Evolutionary conservation across 2,329 filamentous ascomycete species (phyloP), one percentile per base, ranked within the genome.

Genomic region (Talaromyces amestolkiae): DNA sequence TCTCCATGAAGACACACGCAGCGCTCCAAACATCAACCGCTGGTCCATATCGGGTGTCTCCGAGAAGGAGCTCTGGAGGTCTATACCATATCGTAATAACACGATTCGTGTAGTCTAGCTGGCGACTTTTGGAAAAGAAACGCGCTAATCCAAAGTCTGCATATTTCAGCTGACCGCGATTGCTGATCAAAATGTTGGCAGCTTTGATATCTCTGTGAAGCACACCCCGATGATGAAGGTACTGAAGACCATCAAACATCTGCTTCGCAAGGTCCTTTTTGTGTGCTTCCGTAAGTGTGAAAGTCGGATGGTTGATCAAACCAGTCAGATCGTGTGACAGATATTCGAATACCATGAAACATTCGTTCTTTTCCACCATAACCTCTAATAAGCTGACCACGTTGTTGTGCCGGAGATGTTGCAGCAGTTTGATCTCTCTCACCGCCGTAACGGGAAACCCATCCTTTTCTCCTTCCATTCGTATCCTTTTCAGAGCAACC

Each of bases 301-400:
- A 99, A 0, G 90, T 90, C 0, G 95, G 95, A 73, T 99, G 95
- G 72, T 98, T 98, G 67, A 99, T 86, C 37, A 99, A 83, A 15
- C 95, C 95, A 2, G 95, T 99, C 67, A 99, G 82, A 76, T 99
- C 95, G 76, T 99, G 95, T 1, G 95, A 94, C 37, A 98, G 85
- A 75, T 99, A 99, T 77, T 99, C 95, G 70, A 99, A 99, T 3
- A 99, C 95, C 95, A 99, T 99, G 79, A 96, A 99, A 77, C 95
- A 99, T 78, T 98, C 93, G 71, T 98, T 98, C 75, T 90, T 91
- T 79, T 99, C 95, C 2, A 99, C 95, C 95, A 99, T 99, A 70
- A 99, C 98, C 77, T 99, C 95, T 74, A 97, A 90, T 56, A 99
- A 82, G 68, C 87, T 88, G 65, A 99, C 83, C 63, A 98, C 87